Evolutionary conservation across 2,329 filamentous ascomycete genomes (phyloP).

Genomic region (Aspergillus fumigatiaffinis): DNA sequence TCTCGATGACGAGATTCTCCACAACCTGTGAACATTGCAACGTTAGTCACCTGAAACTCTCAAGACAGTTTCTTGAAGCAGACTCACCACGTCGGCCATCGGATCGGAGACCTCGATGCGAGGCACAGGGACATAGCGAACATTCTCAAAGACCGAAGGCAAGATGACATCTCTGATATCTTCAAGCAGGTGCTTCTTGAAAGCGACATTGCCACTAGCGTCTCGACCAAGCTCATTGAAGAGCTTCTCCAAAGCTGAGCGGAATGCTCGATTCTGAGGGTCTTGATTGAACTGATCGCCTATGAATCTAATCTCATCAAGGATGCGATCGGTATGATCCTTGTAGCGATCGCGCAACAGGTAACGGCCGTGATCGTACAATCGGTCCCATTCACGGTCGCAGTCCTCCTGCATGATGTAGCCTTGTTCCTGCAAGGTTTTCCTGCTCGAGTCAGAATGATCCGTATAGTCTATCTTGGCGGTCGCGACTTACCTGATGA

Average conservation of each 20-base stretch:
- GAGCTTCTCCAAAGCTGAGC: slow-evolving; percentile 70
- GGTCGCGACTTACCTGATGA: slow-evolving; percentile 54
- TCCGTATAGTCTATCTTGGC: neutral
- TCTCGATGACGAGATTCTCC: slow-evolving; percentile 93
- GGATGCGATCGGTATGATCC: slow-evolving; percentile 75
- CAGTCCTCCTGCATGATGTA: slow-evolving; percentile 82
- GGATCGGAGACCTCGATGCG: slow-evolving; percentile 88
- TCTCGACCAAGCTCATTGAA: slow-evolving; percentile 90
- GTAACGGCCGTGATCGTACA: slow-evolving; percentile 82
- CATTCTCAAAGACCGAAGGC: slow-evolving; percentile 74
- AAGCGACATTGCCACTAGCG: slow-evolving; percentile 73
- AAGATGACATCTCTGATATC: slow-evolving; percentile 84
- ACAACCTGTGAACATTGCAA: slow-evolving; percentile 51
- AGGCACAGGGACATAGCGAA: slow-evolving; percentile 87
- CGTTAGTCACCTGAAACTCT: neutral
- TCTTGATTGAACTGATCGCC: slow-evolving; percentile 86
- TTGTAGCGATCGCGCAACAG: slow-evolving; percentile 87
- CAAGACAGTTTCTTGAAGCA: neutral
- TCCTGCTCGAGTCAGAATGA: slow-evolving; percentile 41
- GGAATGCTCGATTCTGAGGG: slow-evolving; percentile 78
- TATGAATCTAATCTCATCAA: slow-evolving; percentile 88
- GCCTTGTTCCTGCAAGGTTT: slow-evolving; percentile 81
- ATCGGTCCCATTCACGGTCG: slow-evolving; percentile 73
- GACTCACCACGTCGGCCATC: slow-evolving; percentile 66
- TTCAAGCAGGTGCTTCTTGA: slow-evolving; percentile 91